Percentiles rank a stretch among this genome's conserved stretches.
Conservation (phyloP, 208 protist species). For the Balamuthia mandrillaris region DNA sequence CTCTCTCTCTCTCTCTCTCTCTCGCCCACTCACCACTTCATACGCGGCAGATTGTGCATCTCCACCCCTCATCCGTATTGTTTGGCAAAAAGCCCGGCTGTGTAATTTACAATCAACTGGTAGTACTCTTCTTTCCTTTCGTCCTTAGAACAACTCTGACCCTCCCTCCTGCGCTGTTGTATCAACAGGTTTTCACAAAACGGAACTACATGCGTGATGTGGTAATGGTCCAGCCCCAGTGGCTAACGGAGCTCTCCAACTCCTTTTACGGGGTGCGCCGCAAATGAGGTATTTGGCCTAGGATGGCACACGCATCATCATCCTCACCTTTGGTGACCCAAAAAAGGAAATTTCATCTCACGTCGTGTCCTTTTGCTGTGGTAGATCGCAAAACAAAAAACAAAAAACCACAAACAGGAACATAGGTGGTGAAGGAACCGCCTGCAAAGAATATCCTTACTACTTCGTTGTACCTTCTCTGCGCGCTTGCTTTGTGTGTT, state of each 20-base stretch:
- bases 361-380: no score
- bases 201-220: background rate
- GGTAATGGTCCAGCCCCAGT: background rate
- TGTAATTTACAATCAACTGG: background rate
- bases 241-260: background rate
- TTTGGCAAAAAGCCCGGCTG: background rate
- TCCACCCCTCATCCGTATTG: background rate
- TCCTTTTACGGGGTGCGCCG: conserved; percentile 1
- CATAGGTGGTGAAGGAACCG: no score
- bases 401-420: no score
- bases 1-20: no score
- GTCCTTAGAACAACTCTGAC: background rate
- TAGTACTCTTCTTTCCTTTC: background rate
- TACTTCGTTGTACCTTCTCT: background rate
- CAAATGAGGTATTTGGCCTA: no score
- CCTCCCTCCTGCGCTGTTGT: no score
- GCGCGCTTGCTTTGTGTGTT: background rate
- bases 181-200: background rate
- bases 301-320: no score
- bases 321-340: no score
- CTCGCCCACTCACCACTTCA: no score
- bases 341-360: no score
- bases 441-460: no score
- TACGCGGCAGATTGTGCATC: background rate
- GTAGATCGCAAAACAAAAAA: no score